Conservation (phyloP, 1,284 basidiomycete genomes). For the Rhodotorula glutinis region DNA sequence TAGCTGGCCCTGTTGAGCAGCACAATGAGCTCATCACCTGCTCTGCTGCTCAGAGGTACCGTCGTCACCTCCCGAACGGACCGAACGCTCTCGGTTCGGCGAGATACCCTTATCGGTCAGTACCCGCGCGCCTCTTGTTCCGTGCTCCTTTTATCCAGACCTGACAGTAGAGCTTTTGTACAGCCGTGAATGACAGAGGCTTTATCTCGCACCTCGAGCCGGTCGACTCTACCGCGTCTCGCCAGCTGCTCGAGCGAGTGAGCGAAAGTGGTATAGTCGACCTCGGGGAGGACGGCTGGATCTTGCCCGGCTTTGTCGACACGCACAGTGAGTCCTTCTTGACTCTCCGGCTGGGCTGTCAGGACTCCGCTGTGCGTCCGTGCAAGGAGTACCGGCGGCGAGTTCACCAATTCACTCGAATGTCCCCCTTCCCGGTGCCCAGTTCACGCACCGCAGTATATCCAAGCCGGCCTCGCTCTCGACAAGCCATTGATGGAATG, state of each 20-base stretch:
- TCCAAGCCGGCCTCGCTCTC: slow-evolving; percentile 77
- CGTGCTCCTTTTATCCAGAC: no score
- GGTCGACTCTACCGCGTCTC: not conserved
- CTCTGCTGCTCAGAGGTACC: slow-evolving; percentile 52
- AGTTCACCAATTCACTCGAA: no score
- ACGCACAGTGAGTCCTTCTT: slow-evolving; percentile 30
- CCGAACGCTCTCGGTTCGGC: slow-evolving; percentile 57
- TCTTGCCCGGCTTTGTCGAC: slow-evolving; percentile 64
- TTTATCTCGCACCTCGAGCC: slow-evolving; percentile 56
- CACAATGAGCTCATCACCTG: no score
- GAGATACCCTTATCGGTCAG: slow-evolving; percentile 62
- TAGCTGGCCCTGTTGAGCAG: no score
- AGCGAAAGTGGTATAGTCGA: slow-evolving; percentile 22
- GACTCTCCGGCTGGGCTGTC: no score
- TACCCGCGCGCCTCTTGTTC: no score
- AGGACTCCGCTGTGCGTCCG: no score
- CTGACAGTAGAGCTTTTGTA: no score
- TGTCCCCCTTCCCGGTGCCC: slow-evolving; percentile 47
- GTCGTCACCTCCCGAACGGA: slow-evolving; percentile 60
- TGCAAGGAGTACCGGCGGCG: no score
- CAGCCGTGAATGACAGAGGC: slow-evolving; percentile 59
- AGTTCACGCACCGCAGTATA: slow-evolving; percentile 80
- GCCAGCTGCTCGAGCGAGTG: not conserved
- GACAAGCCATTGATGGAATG: slow-evolving; percentile 76
- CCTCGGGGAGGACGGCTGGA: slow-evolving; percentile 53